Evolutionary conservation across 495 filamentous ascomycete species (phyloP).

Genomic region (Daldinia loculata): DNA sequence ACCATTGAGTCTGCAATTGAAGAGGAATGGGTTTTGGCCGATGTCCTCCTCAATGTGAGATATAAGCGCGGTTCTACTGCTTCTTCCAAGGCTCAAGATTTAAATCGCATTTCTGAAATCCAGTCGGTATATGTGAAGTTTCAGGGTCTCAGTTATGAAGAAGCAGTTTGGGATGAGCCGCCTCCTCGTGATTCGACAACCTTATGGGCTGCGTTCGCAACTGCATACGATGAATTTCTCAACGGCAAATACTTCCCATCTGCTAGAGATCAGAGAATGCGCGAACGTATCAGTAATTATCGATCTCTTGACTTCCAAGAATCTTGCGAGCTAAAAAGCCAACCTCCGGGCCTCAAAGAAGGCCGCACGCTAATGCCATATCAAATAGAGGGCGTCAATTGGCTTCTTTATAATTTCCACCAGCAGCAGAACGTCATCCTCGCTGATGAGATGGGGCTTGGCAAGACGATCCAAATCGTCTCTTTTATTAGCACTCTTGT

Average conservation of each 20-base stretch:
- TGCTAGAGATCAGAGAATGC: slow-evolving; percentile 62
- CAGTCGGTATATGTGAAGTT: slow-evolving; percentile 83
- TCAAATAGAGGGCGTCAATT: slow-evolving; percentile 93
- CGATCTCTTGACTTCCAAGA: slow-evolving; percentile 70
- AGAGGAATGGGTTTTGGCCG: slow-evolving; percentile 82
- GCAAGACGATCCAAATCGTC: slow-evolving; percentile 97
- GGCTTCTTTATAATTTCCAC: slow-evolving; percentile 94
- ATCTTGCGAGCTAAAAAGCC: slow-evolving; percentile 71
- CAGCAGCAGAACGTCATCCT: slow-evolving; percentile 86
- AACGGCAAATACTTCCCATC: slow-evolving; percentile 72
- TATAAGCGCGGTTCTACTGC: slow-evolving; percentile 54
- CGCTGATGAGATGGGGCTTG: slow-evolving; percentile 98
- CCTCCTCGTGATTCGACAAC: slow-evolving; percentile 71
- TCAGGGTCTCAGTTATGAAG: slow-evolving; percentile 93
- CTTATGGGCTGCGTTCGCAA: slow-evolving; percentile 81
- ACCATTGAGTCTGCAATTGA: slow-evolving; percentile 80
- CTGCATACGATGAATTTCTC: slow-evolving; percentile 86
- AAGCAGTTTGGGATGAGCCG: slow-evolving; percentile 87
- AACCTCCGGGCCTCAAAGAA: slow-evolving; percentile 76
- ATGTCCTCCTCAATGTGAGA: slow-evolving; percentile 85
- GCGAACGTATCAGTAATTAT: slow-evolving; percentile 67
- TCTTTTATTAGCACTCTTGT: slow-evolving; percentile 80
- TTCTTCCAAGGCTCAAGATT: slow-evolving; percentile 69
- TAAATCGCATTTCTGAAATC: slow-evolving; percentile 72
- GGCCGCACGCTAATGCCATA: slow-evolving; percentile 87